Percentiles rank a stretch among this genome's conserved stretches.
Evolutionary conservation across 108 stramenopile genomes (phyloP).

Genomic region (Conticribra guillardii): DNA sequence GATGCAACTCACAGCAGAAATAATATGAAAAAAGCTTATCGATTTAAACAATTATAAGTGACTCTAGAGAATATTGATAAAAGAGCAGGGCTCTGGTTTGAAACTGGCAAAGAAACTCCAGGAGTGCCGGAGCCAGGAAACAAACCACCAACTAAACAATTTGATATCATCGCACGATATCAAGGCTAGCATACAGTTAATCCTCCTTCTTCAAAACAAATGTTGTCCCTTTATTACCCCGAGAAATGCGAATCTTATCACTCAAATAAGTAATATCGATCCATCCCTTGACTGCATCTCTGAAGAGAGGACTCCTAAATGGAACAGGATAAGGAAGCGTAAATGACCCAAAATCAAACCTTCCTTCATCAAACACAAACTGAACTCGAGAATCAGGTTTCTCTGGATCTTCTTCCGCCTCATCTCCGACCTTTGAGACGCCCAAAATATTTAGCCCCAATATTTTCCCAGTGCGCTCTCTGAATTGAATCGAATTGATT

Average conservation of each 20-base stretch:
- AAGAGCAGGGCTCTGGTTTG: no score
- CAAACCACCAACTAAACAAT: not conserved
- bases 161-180: not conserved
- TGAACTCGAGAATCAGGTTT: constrained; percentile 77
- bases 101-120: no score
- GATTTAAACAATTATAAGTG: no score
- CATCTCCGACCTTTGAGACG: constrained; percentile 74
- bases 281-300: constrained; percentile 90
- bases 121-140: no score
- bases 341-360: constrained; percentile 62
- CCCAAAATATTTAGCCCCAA: constrained; percentile 83
- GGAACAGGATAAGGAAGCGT: constrained; percentile 84
- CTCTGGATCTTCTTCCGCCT: constrained; percentile 68
- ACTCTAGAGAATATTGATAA: no score
- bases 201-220: constrained; percentile 80
- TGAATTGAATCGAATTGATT: no score
- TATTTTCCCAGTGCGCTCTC: constrained; percentile 70
- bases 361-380: constrained; percentile 89
- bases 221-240: constrained; percentile 90
- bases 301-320: constrained; percentile 77
- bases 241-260: constrained; percentile 78
- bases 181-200: not conserved
- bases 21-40: no score
- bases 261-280: constrained; percentile 88
- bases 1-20: no score